Conservation (phyloP, 345 rosid genomes). For the Euphorbia tirucalli region DNA sequence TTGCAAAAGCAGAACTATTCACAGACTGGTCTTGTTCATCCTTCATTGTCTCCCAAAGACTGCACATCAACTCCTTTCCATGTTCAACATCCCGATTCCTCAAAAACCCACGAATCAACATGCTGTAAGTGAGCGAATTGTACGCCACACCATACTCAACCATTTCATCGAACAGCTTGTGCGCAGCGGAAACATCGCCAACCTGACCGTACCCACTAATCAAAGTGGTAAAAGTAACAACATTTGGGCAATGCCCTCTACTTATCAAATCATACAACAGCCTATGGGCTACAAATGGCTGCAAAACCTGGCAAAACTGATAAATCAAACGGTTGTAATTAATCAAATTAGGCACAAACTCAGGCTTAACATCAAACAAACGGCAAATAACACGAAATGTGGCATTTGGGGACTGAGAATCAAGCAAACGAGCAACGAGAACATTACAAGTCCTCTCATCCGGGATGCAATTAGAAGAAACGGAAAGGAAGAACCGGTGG, state of each 20-base stretch:
- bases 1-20: slow-evolving; percentile 65
- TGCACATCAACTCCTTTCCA: slow-evolving; percentile 42
- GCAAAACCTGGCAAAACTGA: slow-evolving; percentile 49
- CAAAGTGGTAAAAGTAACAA: slow-evolving; percentile 70
- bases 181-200: slow-evolving; percentile 44
- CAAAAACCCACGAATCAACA: slow-evolving; percentile 58
- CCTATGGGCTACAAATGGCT: slow-evolving; percentile 51
- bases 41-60: slow-evolving; percentile 64
- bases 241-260: slow-evolving; percentile 58
- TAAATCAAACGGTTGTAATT: slow-evolving; percentile 72
- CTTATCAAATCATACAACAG: slow-evolving; percentile 56
- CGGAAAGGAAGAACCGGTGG: slow-evolving; percentile 42
- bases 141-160: slow-evolving; percentile 35
- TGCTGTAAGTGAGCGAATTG: slow-evolving; percentile 62
- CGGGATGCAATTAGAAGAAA: slow-evolving; percentile 50
- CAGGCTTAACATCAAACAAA: slow-evolving; percentile 49
- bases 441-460: slow-evolving; percentile 76
- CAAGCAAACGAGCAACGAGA: slow-evolving; percentile 60
- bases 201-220: slow-evolving; percentile 50
- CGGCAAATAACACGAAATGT: slow-evolving; percentile 41
- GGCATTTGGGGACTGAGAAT: slow-evolving; percentile 46
- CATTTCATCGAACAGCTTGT: slow-evolving; percentile 77
- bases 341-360: slow-evolving; percentile 63
- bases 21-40: slow-evolving; percentile 38
- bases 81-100: slow-evolving; percentile 41